Evolutionary conservation across 2,329 filamentous ascomycete genomes (phyloP).

Genomic region (Cladophialophora yegresii): DNA sequence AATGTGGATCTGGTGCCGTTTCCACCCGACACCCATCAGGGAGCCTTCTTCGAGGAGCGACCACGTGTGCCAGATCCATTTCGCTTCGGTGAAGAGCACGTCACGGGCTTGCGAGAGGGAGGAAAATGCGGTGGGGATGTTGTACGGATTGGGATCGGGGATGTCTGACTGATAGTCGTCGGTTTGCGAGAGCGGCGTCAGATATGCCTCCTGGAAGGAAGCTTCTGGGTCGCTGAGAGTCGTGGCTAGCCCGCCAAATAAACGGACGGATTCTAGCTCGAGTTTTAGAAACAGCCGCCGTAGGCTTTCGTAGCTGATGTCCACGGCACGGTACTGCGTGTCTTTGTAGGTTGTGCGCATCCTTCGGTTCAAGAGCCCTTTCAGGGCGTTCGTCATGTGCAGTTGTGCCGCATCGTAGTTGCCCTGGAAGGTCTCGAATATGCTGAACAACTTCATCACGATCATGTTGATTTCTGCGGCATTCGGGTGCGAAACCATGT

Average conservation of each 20-base stretch:
- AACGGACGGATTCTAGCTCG: slow-evolving; percentile 30
- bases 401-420: slow-evolving; percentile 29
- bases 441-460: slow-evolving; percentile 31
- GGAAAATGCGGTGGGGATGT: slow-evolving; percentile 29
- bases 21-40: slow-evolving; percentile 23
- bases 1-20: slow-evolving; percentile 33
- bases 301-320: slow-evolving; percentile 30
- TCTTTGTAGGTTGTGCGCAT: slow-evolving; percentile 33
- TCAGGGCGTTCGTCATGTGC: slow-evolving; percentile 32
- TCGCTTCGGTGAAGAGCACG: slow-evolving; percentile 33
- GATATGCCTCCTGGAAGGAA: slow-evolving; percentile 2
- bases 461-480: slow-evolving; percentile 35
- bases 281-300: slow-evolving; percentile 28
- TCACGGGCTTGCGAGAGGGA: slow-evolving; percentile 35
- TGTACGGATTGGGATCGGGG: slow-evolving; percentile 26
- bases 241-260: slow-evolving; percentile 24
- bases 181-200: slow-evolving; percentile 11
- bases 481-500: slow-evolving; percentile 24
- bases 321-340: slow-evolving; percentile 31
- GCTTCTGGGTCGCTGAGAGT: slow-evolving; percentile 31
- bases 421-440: slow-evolving; percentile 36
- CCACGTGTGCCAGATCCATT: slow-evolving; percentile 36
- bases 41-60: slow-evolving; percentile 27
- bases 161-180: slow-evolving; percentile 1
- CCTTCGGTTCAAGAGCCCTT: slow-evolving; percentile 28